These are phyloP conservation scores for Paracoccidioides brasiliensis DNA, from an alignment of 2,329 filamentous ascomycete species.

Conservation along the genomic window DNA sequence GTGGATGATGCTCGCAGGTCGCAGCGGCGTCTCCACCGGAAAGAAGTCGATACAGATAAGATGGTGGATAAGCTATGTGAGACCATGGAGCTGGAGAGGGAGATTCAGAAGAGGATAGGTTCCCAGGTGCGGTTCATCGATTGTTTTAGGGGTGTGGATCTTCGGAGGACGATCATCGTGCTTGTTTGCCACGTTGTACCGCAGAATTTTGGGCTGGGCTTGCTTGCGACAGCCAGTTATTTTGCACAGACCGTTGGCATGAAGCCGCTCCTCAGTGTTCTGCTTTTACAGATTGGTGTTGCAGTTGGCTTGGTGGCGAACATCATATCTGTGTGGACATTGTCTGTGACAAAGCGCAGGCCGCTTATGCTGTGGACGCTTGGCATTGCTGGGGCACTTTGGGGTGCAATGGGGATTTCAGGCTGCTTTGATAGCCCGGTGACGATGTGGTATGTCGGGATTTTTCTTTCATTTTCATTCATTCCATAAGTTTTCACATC, in stretches of 20 bases:
- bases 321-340: slow-evolving; percentile 31
- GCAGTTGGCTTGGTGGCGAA: slow-evolving; percentile 36
- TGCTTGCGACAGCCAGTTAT: slow-evolving; percentile 34
- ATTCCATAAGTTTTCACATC: background rate
- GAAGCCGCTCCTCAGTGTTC: slow-evolving; percentile 19
- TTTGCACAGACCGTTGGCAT: slow-evolving; percentile 26
- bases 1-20: slow-evolving; percentile 32
- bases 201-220: slow-evolving; percentile 33
- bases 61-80: slow-evolving; percentile 24
- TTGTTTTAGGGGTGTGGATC: slow-evolving; percentile 17
- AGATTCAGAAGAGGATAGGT: slow-evolving; percentile 25
- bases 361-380: slow-evolving; percentile 26
- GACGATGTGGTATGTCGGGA: slow-evolving; percentile 28
- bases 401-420: slow-evolving; percentile 36
- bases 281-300: slow-evolving; percentile 37
- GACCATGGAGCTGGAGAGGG: slow-evolving; percentile 38
- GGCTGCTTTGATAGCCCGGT: slow-evolving; percentile 31
- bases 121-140: slow-evolving; percentile 17
- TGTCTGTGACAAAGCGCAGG: slow-evolving; percentile 31
- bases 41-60: slow-evolving; percentile 22
- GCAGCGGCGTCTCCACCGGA: slow-evolving; percentile 38
- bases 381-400: slow-evolving; percentile 23
- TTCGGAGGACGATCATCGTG: slow-evolving; percentile 21
- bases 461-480: background rate
- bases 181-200: slow-evolving; percentile 32